These are phyloP conservation scores for Ammopiptanthus mongolicus DNA, from an alignment of 306 rosid genomes.

Conservation along the genomic window DNA sequence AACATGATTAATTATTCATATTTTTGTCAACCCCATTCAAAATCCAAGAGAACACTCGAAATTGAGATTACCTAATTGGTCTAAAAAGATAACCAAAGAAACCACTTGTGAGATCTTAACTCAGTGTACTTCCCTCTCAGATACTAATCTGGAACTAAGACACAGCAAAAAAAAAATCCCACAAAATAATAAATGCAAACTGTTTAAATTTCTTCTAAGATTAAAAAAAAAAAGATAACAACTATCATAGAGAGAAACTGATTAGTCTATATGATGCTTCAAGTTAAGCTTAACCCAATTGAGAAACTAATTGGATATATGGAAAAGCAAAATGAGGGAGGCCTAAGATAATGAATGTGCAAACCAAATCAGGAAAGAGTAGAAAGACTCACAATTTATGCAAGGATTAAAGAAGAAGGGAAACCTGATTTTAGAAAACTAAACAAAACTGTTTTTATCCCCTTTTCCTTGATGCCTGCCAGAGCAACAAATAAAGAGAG, in stretches of 20 bases:
- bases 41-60: slow-evolving; percentile 32
- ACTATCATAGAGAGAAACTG: too few relatives aligned
- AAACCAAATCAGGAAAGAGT: slow-evolving; percentile 29
- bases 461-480: slow-evolving; percentile 32
- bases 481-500: slow-evolving; percentile 30
- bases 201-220: neutral
- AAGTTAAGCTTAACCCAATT: too few relatives aligned
- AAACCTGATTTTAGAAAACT: neutral
- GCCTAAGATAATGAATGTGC: slow-evolving; percentile 16
- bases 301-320: too few relatives aligned
- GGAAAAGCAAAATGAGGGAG: slow-evolving; percentile 1
- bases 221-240: too few relatives aligned
- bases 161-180: slow-evolving; percentile 5
- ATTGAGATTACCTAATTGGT: slow-evolving; percentile 20
- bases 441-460: neutral
- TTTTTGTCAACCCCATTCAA: neutral
- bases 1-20: neutral
- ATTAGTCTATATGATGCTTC: too few relatives aligned
- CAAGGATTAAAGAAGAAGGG: neutral
- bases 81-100: slow-evolving; percentile 31
- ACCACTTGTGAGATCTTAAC: slow-evolving; percentile 38
- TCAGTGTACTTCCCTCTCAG: slow-evolving; percentile 17
- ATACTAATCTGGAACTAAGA: neutral
- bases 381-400: slow-evolving; percentile 30
- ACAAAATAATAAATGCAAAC: neutral